phyloP scores from a whole-genome alignment of 169 alveolate genomes.

The Miamiensis avidus region DNA sequence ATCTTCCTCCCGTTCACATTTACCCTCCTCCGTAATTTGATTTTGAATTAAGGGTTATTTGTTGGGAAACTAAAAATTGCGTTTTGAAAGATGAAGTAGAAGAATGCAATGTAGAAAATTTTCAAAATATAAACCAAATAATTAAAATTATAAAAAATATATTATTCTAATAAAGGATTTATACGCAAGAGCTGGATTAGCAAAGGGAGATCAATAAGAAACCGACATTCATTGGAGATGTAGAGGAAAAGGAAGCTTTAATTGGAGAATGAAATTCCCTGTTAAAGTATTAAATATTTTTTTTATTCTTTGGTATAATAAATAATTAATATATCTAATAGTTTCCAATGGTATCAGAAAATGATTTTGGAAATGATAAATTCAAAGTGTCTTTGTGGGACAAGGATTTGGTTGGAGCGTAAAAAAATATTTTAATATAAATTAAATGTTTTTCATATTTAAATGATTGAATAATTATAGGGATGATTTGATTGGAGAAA shows the following conservation, averaged over 20 bases:
- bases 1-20: conserved; percentile 40
- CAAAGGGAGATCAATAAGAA: conserved; percentile 46
- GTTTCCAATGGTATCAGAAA: background rate
- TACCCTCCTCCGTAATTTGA: conserved; percentile 59
- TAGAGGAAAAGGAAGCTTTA: conserved; percentile 63
- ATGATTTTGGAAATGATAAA: conserved; percentile 32
- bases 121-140: no score
- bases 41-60: conserved; percentile 67
- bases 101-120: conserved; percentile 50
- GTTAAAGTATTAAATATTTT: conserved; percentile 36
- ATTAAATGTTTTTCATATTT: no score
- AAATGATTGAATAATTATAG: background rate
- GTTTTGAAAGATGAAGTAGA: conserved; percentile 65
- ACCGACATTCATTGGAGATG: conserved; percentile 81
- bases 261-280: conserved; percentile 66
- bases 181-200: conserved; percentile 49
- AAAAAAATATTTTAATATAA: no score
- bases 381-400: conserved; percentile 55
- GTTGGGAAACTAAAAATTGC: conserved; percentile 67
- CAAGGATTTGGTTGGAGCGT: conserved; percentile 53
- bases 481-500: conserved; percentile 69
- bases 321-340: conserved; percentile 8
- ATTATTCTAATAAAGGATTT: conserved; percentile 14
- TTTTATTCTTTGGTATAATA: conserved; percentile 33
- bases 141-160: no score